Conservation (phyloP, 768 basidiomycete species). For the Saitozyma sp. region DNA sequence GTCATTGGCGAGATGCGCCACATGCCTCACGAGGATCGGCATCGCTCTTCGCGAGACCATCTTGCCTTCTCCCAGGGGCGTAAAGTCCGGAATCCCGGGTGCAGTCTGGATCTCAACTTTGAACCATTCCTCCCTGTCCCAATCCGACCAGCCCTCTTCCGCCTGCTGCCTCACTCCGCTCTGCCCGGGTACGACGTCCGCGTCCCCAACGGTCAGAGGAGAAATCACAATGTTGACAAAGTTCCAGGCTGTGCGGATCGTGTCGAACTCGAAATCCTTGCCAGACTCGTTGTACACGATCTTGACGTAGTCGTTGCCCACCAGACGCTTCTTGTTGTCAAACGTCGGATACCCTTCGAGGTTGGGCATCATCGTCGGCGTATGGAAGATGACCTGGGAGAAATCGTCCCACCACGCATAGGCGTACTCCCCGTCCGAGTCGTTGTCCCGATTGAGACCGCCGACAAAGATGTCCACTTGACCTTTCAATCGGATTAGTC, state of each 20-base stretch:
- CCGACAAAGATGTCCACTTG: conserved; percentile 92
- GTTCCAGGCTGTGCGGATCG: conserved; percentile 87
- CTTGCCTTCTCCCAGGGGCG: conserved; percentile 90
- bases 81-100: conserved; percentile 87
- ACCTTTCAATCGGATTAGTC: conserved; percentile 81
- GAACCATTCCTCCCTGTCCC: conserved; percentile 91
- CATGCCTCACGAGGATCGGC: conserved; percentile 81
- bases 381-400: conserved; percentile 89
- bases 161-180: conserved; percentile 1
- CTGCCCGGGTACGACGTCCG: conserved; percentile 59
- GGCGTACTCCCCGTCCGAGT: conserved; percentile 91
- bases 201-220: conserved; percentile 56
- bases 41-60: conserved; percentile 85
- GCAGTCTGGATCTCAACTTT: conserved; percentile 88
- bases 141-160: conserved; percentile 27
- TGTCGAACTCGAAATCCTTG: conserved; percentile 79
- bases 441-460: conserved; percentile 70
- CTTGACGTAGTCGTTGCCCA: conserved; percentile 94
- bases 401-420: conserved; percentile 99
- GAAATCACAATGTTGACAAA: conserved; percentile 97
- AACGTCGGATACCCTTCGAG: conserved; percentile 55
- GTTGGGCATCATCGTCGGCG: conserved; percentile 96
- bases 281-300: conserved; percentile 99
- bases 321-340: conserved; percentile 87
- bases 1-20: conserved; percentile 84